These are phyloP conservation scores for Dothideomycetidae sp. DNA, from an alignment of 2,329 filamentous ascomycete species.

Conservation along the genomic window DNA sequence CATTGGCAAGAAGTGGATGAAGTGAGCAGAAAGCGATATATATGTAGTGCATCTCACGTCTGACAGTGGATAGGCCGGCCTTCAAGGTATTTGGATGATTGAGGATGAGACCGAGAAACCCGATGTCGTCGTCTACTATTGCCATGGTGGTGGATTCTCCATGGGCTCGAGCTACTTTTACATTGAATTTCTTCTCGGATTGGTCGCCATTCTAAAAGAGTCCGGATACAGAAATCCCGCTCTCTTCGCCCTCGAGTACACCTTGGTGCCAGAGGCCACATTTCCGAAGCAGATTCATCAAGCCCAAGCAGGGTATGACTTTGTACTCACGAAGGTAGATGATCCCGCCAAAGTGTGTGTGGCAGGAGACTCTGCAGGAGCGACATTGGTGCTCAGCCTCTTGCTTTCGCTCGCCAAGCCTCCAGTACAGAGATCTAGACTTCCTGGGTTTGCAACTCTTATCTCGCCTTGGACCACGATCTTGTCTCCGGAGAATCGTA, in stretches of 20 bases:
- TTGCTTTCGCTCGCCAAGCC: slow-evolving; percentile 50
- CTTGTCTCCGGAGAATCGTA: slow-evolving; percentile 49
- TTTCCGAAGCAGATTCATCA: slow-evolving; percentile 64
- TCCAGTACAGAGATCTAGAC: slow-evolving; percentile 27
- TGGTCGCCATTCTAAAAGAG: slow-evolving; percentile 50
- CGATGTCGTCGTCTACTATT: slow-evolving; percentile 70
- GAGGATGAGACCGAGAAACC: slow-evolving; percentile 45
- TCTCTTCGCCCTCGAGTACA: slow-evolving; percentile 68
- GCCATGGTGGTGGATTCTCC: slow-evolving; percentile 69
- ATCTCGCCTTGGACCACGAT: slow-evolving; percentile 74
- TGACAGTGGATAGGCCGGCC: slow-evolving; percentile 12
- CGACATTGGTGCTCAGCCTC: slow-evolving; percentile 56
- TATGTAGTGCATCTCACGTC: too few relatives aligned
- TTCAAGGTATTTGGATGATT: slow-evolving; percentile 54
- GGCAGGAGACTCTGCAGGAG: slow-evolving; percentile 68
- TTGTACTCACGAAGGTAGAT: slow-evolving; percentile 45
- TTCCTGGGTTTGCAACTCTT: slow-evolving; percentile 50
- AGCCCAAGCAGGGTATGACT: slow-evolving; percentile 54
- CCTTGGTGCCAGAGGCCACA: slow-evolving; percentile 56
- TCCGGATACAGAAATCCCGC: slow-evolving; percentile 60
- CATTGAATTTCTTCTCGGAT: slow-evolving; percentile 65
- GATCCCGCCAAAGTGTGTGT: slow-evolving; percentile 53
- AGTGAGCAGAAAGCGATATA: too few relatives aligned
- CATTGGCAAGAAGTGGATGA: slow-evolving; percentile 47
- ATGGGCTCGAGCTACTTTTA: slow-evolving; percentile 79